Percentiles rank a stretch among this genome's conserved stretches.
These are phyloP conservation scores for Wickerhamiella infanticola DNA, from an alignment of 1,139 yeast species.

Conservation along the genomic window DNA sequence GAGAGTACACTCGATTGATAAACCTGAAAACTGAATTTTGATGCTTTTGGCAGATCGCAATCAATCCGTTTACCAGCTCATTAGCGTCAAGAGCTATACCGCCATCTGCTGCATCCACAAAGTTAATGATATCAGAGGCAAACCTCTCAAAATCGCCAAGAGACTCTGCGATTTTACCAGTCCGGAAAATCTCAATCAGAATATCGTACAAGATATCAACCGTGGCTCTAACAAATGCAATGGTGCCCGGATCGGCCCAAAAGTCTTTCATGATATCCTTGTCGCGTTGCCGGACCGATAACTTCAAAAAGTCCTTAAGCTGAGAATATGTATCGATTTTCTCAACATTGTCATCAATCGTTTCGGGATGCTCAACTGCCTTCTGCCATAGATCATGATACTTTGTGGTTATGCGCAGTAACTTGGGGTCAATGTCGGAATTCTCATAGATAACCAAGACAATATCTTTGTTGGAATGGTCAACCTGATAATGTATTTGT, in stretches of 20 bases:
- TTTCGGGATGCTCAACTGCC: constrained; percentile 17
- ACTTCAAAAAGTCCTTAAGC: constrained; percentile 46
- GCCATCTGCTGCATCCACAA: constrained; percentile 35
- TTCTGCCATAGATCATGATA: constrained; percentile 29
- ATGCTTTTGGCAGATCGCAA: constrained; percentile 51
- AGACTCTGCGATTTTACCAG: constrained; percentile 62
- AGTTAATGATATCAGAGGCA: constrained; percentile 49
- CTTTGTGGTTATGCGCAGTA: constrained; percentile 14
- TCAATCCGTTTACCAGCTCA: constrained; percentile 48
- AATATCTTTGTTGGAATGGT: constrained; percentile 16
- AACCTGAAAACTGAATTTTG: constrained; percentile 57
- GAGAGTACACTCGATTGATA: constrained; percentile 56
- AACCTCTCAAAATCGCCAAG: constrained; percentile 59
- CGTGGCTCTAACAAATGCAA: constrained; percentile 52
- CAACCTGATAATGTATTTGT: constrained; percentile 13
- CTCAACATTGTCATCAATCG: constrained; percentile 15
- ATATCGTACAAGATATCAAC: constrained; percentile 76
- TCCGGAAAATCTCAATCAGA: constrained; percentile 55
- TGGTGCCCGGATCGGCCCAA: constrained; percentile 75
- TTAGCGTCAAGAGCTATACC: constrained; percentile 29
- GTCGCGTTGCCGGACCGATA: constrained; percentile 55
- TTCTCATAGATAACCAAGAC: constrained; percentile 18
- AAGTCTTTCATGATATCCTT: constrained; percentile 57
- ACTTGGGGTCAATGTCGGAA: constrained; percentile 9
- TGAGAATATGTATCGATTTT: constrained; percentile 30